phyloP scores from a whole-genome alignment of 2,329 filamentous ascomycete genomes.

The Seiridium unicorne region DNA sequence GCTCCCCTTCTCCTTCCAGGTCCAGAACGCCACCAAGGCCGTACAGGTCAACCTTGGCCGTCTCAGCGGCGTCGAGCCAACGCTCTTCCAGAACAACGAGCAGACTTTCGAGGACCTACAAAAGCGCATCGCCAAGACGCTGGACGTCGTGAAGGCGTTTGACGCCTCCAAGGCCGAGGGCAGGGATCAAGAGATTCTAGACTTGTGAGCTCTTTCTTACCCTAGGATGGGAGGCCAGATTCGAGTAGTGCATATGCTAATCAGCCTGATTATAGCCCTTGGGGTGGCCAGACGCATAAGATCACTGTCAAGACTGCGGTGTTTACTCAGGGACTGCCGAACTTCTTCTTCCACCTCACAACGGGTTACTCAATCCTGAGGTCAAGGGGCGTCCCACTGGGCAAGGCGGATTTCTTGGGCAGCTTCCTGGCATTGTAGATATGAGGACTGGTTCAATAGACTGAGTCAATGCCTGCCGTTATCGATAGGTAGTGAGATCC shows the following conservation, averaged over 20 bases:
- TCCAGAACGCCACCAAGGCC: conserved; percentile 12
- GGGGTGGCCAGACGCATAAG: conserved; percentile 40
- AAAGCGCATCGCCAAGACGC: conserved; percentile 29
- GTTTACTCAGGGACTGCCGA: conserved; percentile 1
- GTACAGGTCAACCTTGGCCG: conserved; percentile 25
- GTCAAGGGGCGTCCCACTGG: conserved; percentile 56
- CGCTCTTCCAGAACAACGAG: conserved; percentile 25
- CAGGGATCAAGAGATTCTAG: conserved; percentile 28
- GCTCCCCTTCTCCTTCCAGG: conserved; percentile 6
- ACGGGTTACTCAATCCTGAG: conserved; percentile 61
- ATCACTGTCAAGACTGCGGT: neutral
- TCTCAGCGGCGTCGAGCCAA: conserved; percentile 30
- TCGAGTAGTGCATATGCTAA: too few species aligned
- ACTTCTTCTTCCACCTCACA: conserved; percentile 54
- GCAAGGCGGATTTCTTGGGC: conserved; percentile 53
- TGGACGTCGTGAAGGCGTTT: conserved; percentile 20
- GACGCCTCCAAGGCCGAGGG: conserved; percentile 19
- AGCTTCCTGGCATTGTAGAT: conserved; percentile 6
- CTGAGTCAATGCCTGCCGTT: neutral
- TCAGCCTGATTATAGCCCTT: neutral
- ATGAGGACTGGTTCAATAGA: neutral
- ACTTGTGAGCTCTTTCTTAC: neutral
- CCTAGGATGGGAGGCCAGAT: neutral
- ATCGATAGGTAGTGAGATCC: neutral
- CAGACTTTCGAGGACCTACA: conserved; percentile 29